Conservation (phyloP, 106 monocot species). For the Allium fistulosum region DNA sequence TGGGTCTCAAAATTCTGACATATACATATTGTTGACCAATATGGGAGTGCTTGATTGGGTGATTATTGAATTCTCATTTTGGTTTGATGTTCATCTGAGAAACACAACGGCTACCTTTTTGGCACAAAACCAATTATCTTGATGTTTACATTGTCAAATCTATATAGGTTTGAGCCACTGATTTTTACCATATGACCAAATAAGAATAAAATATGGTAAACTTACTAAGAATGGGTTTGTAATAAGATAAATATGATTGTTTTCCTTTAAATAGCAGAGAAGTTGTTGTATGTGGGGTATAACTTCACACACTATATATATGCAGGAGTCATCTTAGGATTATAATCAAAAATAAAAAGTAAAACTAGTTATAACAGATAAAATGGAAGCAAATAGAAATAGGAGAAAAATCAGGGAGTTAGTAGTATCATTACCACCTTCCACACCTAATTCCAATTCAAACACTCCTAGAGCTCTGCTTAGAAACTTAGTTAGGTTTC, state of each 20-base stretch:
- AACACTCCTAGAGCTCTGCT: conserved; percentile 25
- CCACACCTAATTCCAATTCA: background rate
- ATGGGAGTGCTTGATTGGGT: no score
- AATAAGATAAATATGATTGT: background rate
- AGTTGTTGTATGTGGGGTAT: background rate
- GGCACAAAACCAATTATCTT: background rate
- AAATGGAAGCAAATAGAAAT: background rate
- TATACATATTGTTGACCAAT: no score
- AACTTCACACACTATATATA: conserved; percentile 1
- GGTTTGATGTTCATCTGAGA: background rate
- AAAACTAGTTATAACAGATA: background rate
- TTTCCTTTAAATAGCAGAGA: background rate
- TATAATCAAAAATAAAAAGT: no score
- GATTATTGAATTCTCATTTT: no score
- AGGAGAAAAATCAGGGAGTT: conserved; percentile 10
- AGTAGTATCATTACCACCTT: background rate
- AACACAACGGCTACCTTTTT: background rate
- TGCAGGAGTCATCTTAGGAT: background rate
- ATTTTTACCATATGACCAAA: background rate
- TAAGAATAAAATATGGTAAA: background rate
- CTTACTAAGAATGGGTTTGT: background rate
- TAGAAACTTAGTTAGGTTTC: conserved; percentile 27
- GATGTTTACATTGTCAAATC: background rate
- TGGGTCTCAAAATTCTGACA: no score
- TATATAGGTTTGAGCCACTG: background rate